phyloP scores from a whole-genome alignment of 805 yeast species.

The Lipomyces chichibuensis region DNA sequence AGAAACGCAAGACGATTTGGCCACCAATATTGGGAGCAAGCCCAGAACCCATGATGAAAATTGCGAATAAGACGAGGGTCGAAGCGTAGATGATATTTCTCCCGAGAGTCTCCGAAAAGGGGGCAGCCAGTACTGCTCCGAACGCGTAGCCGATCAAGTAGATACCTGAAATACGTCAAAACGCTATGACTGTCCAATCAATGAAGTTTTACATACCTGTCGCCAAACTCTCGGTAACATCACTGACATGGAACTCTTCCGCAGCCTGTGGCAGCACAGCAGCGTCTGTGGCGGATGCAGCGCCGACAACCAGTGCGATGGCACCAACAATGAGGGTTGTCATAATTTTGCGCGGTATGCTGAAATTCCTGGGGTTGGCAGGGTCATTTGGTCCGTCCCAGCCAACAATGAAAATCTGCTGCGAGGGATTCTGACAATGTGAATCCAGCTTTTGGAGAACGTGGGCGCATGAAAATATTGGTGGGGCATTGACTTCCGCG shows the following conservation, averaged over 20 bases:
- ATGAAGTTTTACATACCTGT: constrained; percentile 17
- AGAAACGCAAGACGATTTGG: constrained; percentile 67
- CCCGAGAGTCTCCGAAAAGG: constrained; percentile 71
- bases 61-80: constrained; percentile 43
- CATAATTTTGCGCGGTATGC: constrained; percentile 5
- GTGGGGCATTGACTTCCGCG: neutral
- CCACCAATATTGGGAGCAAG: constrained; percentile 62
- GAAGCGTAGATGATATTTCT: constrained; percentile 62
- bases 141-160: constrained; percentile 68
- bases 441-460: neutral
- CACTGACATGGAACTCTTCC: constrained; percentile 23
- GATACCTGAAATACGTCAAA: constrained; percentile 33
- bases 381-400: constrained; percentile 35
- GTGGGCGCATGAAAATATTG: neutral
- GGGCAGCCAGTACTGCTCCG: constrained; percentile 50
- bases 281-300: constrained; percentile 26
- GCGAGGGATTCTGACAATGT: neutral
- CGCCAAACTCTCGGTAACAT: constrained; percentile 26
- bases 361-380: constrained; percentile 25
- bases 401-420: constrained; percentile 22
- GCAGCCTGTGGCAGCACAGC: constrained; percentile 26
- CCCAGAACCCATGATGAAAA: constrained; percentile 36
- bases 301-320: constrained; percentile 30
- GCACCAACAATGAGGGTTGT: constrained; percentile 27
- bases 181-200: neutral